Percentiles rank a stretch among this genome's conserved stretches.
Conservation (phyloP, 1,139 yeast species). For the Zygoascus hellenicus region DNA sequence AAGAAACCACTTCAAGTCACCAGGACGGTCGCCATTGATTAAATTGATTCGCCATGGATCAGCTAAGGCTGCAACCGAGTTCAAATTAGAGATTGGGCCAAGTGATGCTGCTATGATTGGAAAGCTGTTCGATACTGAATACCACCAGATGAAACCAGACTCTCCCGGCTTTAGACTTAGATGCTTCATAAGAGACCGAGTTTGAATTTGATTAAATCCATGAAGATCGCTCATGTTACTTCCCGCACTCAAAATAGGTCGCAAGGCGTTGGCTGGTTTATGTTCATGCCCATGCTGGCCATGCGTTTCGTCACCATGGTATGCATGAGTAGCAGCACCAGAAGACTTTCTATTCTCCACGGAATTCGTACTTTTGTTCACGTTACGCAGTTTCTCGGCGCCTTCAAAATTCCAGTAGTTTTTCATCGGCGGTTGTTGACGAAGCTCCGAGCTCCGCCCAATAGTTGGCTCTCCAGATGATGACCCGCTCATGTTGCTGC, state of each 20-base stretch:
- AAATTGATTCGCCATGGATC: conserved; percentile 55
- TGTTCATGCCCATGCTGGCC: too few species aligned
- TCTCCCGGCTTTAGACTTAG: conserved; percentile 20
- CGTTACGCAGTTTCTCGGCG: too few species aligned
- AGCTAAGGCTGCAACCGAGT: conserved; percentile 64
- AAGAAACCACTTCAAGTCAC: conserved; percentile 42
- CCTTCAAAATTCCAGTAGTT: conserved; percentile 14
- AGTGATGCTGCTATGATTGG: conserved; percentile 72
- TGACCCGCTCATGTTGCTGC: too few species aligned
- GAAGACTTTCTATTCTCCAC: too few species aligned
- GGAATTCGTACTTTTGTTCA: too few species aligned
- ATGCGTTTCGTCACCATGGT: too few species aligned
- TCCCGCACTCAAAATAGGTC: too few species aligned
- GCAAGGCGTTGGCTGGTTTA: too few species aligned
- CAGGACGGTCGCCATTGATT: conserved; percentile 20
- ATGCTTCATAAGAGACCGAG: not conserved
- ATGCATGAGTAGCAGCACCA: too few species aligned
- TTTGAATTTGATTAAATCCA: conserved; percentile 43
- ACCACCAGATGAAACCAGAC: conserved; percentile 41
- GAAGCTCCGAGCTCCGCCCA: conserved; percentile 32
- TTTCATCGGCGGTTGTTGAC: conserved; percentile 52
- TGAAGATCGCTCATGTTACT: too few species aligned
- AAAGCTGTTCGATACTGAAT: conserved; percentile 54
- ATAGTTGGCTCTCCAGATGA: too few species aligned
- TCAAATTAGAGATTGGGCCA: conserved; percentile 72